Base-by-base conservation (phyloP, 192 early-diverging fungal genomes). In the Haplosporangium gracile region DNA sequence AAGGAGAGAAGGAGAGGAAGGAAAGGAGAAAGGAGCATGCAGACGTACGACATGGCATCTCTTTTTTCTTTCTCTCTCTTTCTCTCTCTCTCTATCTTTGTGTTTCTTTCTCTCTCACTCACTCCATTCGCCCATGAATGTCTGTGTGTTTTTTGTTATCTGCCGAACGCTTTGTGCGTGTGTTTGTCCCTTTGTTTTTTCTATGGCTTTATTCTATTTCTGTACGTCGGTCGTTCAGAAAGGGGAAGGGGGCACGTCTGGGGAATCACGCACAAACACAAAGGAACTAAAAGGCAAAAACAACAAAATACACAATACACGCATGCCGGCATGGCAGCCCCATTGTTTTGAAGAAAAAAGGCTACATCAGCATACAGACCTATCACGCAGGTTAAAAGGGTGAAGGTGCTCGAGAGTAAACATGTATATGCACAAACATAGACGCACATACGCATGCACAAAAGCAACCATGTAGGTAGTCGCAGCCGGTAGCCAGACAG, bases 1-100 rank as follows among this genome's bases (percentile, higher is more conserved):
- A 24, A 40, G 60, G 53, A 63, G 45, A 60, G 45, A 72, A 40
- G 42, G 24, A 57, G 51, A 74, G 42, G 40, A 18, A 76, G 74
- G 53, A 51, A 13, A 57, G n/a, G 20, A 75, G 34, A 34, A 13
- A 38, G 63, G 8, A 11, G 10, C 75, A 63, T 57, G 53, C 75
- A 76, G n/a, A n/a, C 55, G n/a, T 34, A 76, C 39, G 39, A 76
- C n/a, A 76, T 68, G 53, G 60, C 13, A 22, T 40, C 70, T 40
- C 24, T 39, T 20, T 8, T 32, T 69, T 40, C 24, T 39, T 20
- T 8, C 11, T 69, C 18, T 69, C 4, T 26, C 34, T 69, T 5
- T 69, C 29, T 69, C 68, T 69, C 34, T 69, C 68, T 40, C 0
- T 70, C 9, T 39, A 10, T 63, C 60, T 51, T 15, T 51, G 20